Base-by-base conservation (phyloP, 2,329 filamentous ascomycete species). In the Sarocladium strictum region DNA sequence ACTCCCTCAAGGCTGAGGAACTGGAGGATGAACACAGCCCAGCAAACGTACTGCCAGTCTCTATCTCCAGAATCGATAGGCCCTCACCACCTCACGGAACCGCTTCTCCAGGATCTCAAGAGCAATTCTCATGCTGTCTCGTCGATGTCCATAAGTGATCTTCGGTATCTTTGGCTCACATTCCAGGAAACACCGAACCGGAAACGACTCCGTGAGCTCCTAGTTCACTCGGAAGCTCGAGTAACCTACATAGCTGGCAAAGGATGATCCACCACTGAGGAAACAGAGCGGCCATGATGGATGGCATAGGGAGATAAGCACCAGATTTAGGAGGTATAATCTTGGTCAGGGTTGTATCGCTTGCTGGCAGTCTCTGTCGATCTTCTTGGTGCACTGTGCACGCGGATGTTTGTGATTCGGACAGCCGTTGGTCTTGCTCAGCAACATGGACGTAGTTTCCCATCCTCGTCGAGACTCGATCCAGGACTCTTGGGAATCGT, bases 21-120 rank as follows among this genome's bases (percentile, higher is more conserved):
- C 40, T 72, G 69, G 21, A 67, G 65, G 41, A 75, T 72, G 17
- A 73, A 69, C 1, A 70, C 67, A 0, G 62, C 67, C 56, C 72
- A 75, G 59, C 75, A 77, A 32, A 75, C 69, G 67, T 71, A 75
- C 37, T 68, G 61, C 75, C 75, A 77, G 53, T 60, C 17, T 7
- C 12, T 15, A 5, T 64, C 64, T 2, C 62, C 66, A 41, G 64
- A 56, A 51, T 70, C 62, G 35, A 66, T 69, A 4, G 68, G 19
- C 72, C 72, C 6, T 32, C 29, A 32, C 6, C 29, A 32, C 7
- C 29, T 32, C 7, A 32, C 35, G 35, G 35, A 38, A n/a, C 15
- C 9, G 6, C 17, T 38, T 38, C 35, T 38, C 35, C 35, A 38
- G 6, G 12, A n/a, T 33, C 32, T 9, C 15, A 15, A 33, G 9